Evolutionary conservation across 208 protist genomes (phyloP).

Genomic region (Spongospora subterranea): DNA sequence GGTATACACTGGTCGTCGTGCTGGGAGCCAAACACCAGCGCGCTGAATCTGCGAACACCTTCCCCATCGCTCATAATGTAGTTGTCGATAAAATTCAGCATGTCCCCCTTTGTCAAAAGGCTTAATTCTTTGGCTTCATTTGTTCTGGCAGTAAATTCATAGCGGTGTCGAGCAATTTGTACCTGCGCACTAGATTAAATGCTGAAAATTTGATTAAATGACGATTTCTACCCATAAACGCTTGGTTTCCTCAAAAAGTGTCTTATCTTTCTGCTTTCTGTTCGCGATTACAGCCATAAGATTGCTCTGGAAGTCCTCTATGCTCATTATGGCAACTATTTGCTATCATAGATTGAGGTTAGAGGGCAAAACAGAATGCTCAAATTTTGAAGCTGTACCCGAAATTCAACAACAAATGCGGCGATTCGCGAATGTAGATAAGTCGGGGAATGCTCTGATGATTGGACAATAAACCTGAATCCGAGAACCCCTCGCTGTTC

Average conservation of each 20-base stretch:
- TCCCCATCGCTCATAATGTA: background rate
- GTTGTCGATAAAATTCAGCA: conserved; percentile 54
- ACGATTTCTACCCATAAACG: background rate
- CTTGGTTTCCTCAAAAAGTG: conserved; percentile 26
- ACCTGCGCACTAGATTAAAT: background rate
- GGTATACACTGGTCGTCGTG: background rate
- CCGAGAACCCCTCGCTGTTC: conserved; percentile 32
- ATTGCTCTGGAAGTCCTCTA: background rate
- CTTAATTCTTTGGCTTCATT: conserved; percentile 18
- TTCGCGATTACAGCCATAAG: background rate
- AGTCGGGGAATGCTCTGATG: background rate
- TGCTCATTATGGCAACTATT: background rate
- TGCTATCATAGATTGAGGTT: background rate
- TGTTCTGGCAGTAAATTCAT: background rate
- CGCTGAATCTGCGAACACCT: background rate
- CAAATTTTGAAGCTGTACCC: background rate
- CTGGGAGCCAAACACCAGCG: background rate
- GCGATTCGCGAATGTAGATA: conserved; percentile 3
- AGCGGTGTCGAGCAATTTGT: conserved; percentile 49
- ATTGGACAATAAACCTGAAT: conserved; percentile 2
- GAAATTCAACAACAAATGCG: background rate
- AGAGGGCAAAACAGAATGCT: background rate
- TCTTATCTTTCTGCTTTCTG: conserved; percentile 18
- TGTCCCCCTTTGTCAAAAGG: background rate
- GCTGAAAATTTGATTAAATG: background rate